These are phyloP conservation scores for Diaporthe ilicicola DNA, from an alignment of 2,329 filamentous ascomycete species.

Conservation along the genomic window DNA sequence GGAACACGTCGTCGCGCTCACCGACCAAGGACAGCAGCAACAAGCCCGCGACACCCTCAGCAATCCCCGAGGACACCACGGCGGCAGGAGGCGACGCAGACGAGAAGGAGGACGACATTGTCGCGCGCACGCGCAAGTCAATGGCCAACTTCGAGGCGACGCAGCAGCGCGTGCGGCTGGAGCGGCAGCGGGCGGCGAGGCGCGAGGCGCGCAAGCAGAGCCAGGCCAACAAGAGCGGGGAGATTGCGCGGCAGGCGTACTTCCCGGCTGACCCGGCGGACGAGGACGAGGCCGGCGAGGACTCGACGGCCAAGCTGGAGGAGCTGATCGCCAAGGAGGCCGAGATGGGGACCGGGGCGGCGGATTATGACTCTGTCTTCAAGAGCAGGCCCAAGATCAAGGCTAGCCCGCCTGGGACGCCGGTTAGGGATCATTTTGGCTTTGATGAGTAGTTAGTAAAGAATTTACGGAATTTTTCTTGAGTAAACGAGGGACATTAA, in stretches of 20 bases:
- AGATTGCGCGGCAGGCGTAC: slow-evolving; percentile 51
- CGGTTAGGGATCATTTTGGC: slow-evolving; percentile 44
- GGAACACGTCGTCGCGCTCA: slow-evolving; percentile 14
- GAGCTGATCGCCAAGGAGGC: slow-evolving; percentile 73
- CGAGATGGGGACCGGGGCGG: background rate
- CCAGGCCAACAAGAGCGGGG: slow-evolving; percentile 32
- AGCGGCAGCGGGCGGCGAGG: slow-evolving; percentile 60
- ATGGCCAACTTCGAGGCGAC: slow-evolving; percentile 71
- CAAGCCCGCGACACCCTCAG: slow-evolving; percentile 31
- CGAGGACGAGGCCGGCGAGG: slow-evolving; percentile 40
- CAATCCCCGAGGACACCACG: background rate
- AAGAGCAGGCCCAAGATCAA: slow-evolving; percentile 83
- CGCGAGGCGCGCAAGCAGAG: slow-evolving; percentile 49
- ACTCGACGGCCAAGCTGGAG: slow-evolving; percentile 65
- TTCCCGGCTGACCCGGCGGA: slow-evolving; percentile 59
- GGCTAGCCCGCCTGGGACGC: slow-evolving; percentile 72
- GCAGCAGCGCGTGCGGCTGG: slow-evolving; percentile 67
- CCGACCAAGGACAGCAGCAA: slow-evolving; percentile 31
- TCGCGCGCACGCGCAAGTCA: slow-evolving; percentile 65
- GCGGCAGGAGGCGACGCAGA: slow-evolving; percentile 39
- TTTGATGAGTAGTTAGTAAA: background rate
- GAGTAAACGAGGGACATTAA: no score
- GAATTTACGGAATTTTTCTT: no score
- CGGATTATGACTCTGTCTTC: slow-evolving; percentile 83
- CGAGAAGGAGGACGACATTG: slow-evolving; percentile 56